These are phyloP conservation scores for Cytospora mali DNA, from an alignment of 2,329 filamentous ascomycete genomes.

Conservation along the genomic window DNA sequence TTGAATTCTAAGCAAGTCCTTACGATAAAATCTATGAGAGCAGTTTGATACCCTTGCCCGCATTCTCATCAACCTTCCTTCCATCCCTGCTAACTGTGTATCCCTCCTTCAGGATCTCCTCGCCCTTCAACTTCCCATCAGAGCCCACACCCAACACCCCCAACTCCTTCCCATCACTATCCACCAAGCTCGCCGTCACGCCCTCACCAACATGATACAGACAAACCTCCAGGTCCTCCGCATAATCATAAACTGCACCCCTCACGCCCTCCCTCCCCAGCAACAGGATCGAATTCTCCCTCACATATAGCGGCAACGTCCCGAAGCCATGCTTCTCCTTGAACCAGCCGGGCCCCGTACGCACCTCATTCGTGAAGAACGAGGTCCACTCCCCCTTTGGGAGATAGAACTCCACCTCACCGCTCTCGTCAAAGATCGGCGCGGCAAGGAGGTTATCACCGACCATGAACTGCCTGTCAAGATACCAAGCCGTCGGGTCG, in stretches of 20 bases:
- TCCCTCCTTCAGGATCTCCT: slow-evolving; percentile 43
- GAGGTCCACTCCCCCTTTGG: slow-evolving; percentile 52
- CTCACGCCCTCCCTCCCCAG: slow-evolving; percentile 45
- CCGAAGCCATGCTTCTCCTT: slow-evolving; percentile 61
- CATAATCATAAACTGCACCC: slow-evolving; percentile 52
- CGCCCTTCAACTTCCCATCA: slow-evolving; percentile 45
- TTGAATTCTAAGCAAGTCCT: not conserved
- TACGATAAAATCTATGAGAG: slow-evolving; percentile 4
- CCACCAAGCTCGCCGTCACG: slow-evolving; percentile 46
- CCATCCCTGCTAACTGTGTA: slow-evolving; percentile 30
- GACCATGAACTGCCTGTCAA: slow-evolving; percentile 76
- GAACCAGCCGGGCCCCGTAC: slow-evolving; percentile 59
- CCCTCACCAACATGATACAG: slow-evolving; percentile 48
- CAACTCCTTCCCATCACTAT: slow-evolving; percentile 45
- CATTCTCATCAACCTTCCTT: slow-evolving; percentile 20
- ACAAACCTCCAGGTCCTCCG: slow-evolving; percentile 49
- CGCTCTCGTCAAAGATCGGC: slow-evolving; percentile 64
- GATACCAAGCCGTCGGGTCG: slow-evolving; percentile 67
- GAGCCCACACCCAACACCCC: slow-evolving; percentile 44
- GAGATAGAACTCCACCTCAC: slow-evolving; percentile 68
- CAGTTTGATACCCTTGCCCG: slow-evolving; percentile 12
- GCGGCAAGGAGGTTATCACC: slow-evolving; percentile 65
- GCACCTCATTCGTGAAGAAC: slow-evolving; percentile 51
- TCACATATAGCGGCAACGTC: slow-evolving; percentile 60
- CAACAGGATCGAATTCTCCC: slow-evolving; percentile 55